These are phyloP conservation scores for Colletotrichum sp. DNA, from an alignment of 2,329 filamentous ascomycete species.

Conservation along the genomic window DNA sequence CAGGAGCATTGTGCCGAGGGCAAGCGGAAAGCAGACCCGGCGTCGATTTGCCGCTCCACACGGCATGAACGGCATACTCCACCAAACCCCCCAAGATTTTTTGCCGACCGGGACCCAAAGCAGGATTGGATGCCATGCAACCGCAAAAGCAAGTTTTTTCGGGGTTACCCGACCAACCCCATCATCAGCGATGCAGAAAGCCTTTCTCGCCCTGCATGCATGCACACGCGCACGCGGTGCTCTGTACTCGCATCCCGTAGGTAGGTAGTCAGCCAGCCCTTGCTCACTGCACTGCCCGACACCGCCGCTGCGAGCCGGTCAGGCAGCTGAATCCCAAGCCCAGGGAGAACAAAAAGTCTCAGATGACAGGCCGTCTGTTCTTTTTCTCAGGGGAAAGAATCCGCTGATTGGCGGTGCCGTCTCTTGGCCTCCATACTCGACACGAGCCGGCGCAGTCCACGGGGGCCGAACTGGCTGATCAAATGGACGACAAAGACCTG, in stretches of 20 bases:
- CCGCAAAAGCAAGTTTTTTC: not conserved
- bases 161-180: not conserved
- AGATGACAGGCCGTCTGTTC: not conserved
- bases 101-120: not conserved
- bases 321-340: not conserved
- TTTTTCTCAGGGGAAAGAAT: not conserved
- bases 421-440: not conserved
- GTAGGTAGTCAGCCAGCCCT: not conserved
- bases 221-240: not conserved
- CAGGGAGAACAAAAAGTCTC: not conserved
- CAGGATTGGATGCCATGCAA: not conserved
- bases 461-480: not conserved
- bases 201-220: not conserved
- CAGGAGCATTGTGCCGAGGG: accelerated
- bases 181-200: not conserved
- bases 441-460: not conserved
- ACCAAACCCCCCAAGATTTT: not conserved
- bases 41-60: not conserved
- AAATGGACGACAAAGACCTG: not conserved
- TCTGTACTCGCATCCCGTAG: not conserved
- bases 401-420: not conserved
- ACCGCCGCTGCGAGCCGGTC: not conserved
- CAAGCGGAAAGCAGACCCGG: accelerated
- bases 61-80: not conserved
- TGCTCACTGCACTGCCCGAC: not conserved